Conservation (phyloP, 306 rosid species). For the Heteromeles arbutifolia region DNA sequence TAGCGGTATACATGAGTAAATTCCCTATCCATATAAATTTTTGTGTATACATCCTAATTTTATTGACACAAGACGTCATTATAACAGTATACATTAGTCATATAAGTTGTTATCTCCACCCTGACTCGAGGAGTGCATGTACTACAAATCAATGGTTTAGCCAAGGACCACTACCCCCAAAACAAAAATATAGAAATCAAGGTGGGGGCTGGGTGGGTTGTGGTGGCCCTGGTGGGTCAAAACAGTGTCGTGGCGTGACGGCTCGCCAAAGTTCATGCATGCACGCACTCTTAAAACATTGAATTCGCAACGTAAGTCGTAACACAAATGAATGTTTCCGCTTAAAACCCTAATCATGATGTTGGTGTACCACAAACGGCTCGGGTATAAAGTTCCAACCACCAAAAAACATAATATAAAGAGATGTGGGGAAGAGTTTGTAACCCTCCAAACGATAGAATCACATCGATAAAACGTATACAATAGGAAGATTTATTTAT, state of each 20-base stretch:
- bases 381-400: not conserved
- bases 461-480: not conserved
- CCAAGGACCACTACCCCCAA: not conserved
- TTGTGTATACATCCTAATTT: too few relatives aligned
- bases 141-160: not conserved
- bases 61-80: too few relatives aligned
- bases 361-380: not conserved
- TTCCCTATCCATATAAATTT: too few relatives aligned
- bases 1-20: too few relatives aligned
- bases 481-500: not conserved
- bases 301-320: not conserved
- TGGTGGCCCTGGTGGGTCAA: not conserved
- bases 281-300: not conserved
- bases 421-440: slow-evolving; percentile 7
- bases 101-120: not conserved
- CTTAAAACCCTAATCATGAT: not conserved
- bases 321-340: not conserved
- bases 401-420: not conserved
- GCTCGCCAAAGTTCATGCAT: not conserved
- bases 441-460: slow-evolving; percentile 2
- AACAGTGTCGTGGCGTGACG: slow-evolving; percentile 1
- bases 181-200: not conserved
- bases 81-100: accelerated
- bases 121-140: not conserved
- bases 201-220: not conserved